These are phyloP conservation scores for Suhomyces guaymorum DNA, from an alignment of 1,139 yeast genomes.

Conservation along the genomic window DNA sequence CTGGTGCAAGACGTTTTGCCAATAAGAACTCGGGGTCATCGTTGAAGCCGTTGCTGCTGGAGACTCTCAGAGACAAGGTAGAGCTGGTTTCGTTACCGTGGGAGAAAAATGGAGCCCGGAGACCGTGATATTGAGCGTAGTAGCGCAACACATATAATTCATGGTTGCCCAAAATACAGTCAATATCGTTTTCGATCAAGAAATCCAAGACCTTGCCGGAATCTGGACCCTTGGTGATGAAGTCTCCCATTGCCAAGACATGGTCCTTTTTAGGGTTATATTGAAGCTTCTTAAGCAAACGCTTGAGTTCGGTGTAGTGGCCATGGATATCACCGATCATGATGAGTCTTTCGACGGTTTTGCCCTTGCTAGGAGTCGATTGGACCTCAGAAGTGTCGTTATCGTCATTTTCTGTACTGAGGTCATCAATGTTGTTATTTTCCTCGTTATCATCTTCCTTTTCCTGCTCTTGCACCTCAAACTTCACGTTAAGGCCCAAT, in stretches of 20 bases:
- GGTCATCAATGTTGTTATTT: not conserved
- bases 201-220: slow-evolving; percentile 68
- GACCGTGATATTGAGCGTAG: slow-evolving; percentile 59
- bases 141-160: slow-evolving; percentile 66
- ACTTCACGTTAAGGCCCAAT: slow-evolving; percentile 16
- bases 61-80: not conserved
- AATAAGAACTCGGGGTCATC: slow-evolving; percentile 60
- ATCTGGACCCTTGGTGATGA: slow-evolving; percentile 80
- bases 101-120: slow-evolving; percentile 34
- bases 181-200: slow-evolving; percentile 58
- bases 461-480: slow-evolving; percentile 5
- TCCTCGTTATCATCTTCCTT: slow-evolving; percentile 6
- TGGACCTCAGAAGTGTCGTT: not conserved
- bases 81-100: slow-evolving; percentile 3
- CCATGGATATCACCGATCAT: slow-evolving; percentile 92
- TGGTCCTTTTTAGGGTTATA: slow-evolving; percentile 53
- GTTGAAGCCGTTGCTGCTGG: slow-evolving; percentile 30
- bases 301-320: slow-evolving; percentile 53
- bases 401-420: no score
- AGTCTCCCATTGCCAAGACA: slow-evolving; percentile 79
- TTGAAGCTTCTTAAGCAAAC: slow-evolving; percentile 48
- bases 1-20: slow-evolving; percentile 58
- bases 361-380: not conserved
- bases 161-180: slow-evolving; percentile 87
- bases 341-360: slow-evolving; percentile 55